Evolutionary conservation across 192 early-diverging fungal species (phyloP).

Genomic region (Coemansia furcata): DNA sequence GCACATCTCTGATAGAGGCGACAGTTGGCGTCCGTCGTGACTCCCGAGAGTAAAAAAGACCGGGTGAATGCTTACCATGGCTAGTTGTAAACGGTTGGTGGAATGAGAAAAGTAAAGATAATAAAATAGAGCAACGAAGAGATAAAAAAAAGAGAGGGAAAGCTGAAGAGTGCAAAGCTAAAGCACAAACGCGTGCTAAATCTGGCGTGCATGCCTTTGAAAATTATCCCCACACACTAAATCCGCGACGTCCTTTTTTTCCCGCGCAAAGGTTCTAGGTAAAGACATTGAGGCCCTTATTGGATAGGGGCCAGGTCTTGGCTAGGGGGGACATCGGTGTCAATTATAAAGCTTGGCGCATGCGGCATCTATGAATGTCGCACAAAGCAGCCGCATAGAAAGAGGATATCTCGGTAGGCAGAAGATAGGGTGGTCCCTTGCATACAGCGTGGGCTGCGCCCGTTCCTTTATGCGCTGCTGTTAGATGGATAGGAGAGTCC

Average conservation of each 20-base stretch:
- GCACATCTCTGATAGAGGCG: background rate
- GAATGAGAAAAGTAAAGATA: slow-evolving; percentile 14
- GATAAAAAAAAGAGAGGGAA: slow-evolving; percentile 3
- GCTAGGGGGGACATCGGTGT: background rate
- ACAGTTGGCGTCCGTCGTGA: background rate
- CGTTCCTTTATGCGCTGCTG: background rate
- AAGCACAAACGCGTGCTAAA: background rate
- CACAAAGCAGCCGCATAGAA: background rate
- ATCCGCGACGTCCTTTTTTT: background rate
- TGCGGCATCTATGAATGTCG: background rate
- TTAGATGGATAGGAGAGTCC: background rate
- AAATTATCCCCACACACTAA: background rate
- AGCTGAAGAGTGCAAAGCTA: background rate
- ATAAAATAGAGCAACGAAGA: background rate
- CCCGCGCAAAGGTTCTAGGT: background rate
- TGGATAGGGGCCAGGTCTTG: background rate
- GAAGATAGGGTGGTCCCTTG: background rate
- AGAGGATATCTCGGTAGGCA: background rate
- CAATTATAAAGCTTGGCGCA: background rate
- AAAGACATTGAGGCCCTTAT: background rate
- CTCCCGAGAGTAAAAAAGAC: background rate
- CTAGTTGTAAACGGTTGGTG: slow-evolving; percentile 4
- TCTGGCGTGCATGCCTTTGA: background rate
- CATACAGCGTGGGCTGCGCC: background rate
- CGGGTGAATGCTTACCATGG: slow-evolving; percentile 21